A percentile compares a stretch with the other conserved stretches of the same genome.
Conservation (phyloP, 2,329 filamentous ascomycete genomes). For the Aspergillus sp. region DNA sequence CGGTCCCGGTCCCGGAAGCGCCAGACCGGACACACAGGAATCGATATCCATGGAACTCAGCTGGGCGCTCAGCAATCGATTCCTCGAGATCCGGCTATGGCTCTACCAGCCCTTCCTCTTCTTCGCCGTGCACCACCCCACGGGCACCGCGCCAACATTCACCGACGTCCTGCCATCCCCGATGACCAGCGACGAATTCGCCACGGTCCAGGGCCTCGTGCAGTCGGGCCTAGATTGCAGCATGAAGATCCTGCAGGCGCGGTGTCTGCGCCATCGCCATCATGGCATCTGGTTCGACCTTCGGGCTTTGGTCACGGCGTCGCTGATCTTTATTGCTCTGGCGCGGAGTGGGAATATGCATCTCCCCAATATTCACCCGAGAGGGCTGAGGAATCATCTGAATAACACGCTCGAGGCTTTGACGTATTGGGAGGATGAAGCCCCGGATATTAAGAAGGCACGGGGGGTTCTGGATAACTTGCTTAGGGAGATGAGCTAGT, state of each 20-base stretch:
- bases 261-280: constrained; percentile 20
- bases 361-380: constrained; percentile 3
- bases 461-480: background rate
- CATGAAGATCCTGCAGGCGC: constrained; percentile 16
- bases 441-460: background rate
- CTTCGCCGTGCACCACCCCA: constrained; percentile 14
- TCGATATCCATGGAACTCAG: constrained; percentile 18
- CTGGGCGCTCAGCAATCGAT: constrained; percentile 19
- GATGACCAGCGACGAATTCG: constrained; percentile 3
- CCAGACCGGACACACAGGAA: background rate
- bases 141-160: background rate
- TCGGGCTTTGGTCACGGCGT: constrained; percentile 12
- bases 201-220: constrained; percentile 10
- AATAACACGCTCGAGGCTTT: background rate
- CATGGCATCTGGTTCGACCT: constrained; percentile 25
- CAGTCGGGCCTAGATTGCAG: constrained; percentile 19
- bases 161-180: background rate
- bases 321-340: constrained; percentile 16
- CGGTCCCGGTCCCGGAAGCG: background rate
- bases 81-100: constrained; percentile 22
- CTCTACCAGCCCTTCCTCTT: constrained; percentile 26
- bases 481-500: background rate
- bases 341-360: constrained; percentile 14
- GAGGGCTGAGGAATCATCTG: background rate
- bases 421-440: background rate